A percentile compares a stretch with the other conserved stretches of the same genome.
Evolutionary conservation across 371 early-diverging fungal genomes (phyloP).

Genomic region (Apophysomyces sp.): DNA sequence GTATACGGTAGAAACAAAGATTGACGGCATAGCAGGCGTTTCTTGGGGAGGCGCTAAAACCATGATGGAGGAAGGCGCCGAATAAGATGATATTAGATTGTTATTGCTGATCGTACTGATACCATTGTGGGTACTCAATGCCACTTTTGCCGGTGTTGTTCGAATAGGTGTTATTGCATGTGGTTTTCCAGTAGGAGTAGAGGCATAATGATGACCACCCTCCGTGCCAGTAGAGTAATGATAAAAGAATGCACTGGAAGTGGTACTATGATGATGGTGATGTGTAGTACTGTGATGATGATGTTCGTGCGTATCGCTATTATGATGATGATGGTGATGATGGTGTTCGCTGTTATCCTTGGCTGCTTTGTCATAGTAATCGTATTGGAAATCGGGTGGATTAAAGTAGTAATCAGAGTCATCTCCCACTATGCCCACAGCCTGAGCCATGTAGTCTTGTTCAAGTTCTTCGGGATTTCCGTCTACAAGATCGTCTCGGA

Average conservation of each 20-base stretch:
- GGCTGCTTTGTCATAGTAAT: not conserved
- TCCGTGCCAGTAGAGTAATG: not conserved
- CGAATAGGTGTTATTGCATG: not conserved
- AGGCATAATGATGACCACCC: not conserved
- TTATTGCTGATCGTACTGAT: not conserved
- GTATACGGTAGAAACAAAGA: constrained; percentile 7
- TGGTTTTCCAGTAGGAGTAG: not conserved
- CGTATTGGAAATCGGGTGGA: not conserved
- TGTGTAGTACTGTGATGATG: not conserved
- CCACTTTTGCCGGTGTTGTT: not conserved
- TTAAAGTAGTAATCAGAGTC: not conserved
- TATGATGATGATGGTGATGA: not conserved
- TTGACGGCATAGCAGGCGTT: not conserved
- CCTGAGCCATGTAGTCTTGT: not conserved
- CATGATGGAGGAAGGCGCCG: not conserved
- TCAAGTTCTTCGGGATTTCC: not conserved
- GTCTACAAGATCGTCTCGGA: not conserved
- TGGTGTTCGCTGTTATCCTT: not conserved
- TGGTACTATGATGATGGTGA: not conserved
- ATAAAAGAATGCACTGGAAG: not conserved
- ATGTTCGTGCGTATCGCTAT: not conserved
- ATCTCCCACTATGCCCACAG: not conserved
- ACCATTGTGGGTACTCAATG: not conserved
- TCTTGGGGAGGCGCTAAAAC: not conserved
- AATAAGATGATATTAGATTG: not conserved